Evolutionary conservation across 768 basidiomycete genomes (phyloP), one percentile per base, ranked within the genome.

Genomic region (Lactarius quietus): DNA sequence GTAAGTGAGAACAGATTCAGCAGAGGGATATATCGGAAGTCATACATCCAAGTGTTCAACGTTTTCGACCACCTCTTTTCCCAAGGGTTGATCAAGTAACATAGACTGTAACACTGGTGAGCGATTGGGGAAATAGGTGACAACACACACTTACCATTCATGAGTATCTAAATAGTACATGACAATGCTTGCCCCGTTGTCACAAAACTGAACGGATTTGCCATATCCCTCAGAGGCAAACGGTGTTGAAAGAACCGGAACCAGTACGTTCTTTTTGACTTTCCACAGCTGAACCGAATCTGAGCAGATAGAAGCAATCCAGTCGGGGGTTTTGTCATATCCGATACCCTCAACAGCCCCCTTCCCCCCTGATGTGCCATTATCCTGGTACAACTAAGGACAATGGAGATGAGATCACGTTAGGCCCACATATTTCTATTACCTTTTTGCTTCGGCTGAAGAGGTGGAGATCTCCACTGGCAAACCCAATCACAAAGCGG

Each of bases 71-170:
- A 59, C 29, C 43, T 43, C 58, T 35, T 59, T 31, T 48, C 43
- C 59, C 59, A 60, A 33, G 59, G 58, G 6, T 59, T 43, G 20
- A 59, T 59, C 12, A 31, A 59, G 23, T 59, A 59, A n/a, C 57
- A 59, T 23, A 59, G 6, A 17, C 58, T 59, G n/a, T 12, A 36
- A 26, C 33, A 3, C 15, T 60, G n/a, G n/a, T 48, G 14, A 51
- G 43, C 20, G 2, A 10, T n/a, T 14, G 8, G 14, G 43, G 14
- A 36, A 35, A 18, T 29, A 29, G 35, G 38, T 39, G 38, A 39
- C 15, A 6, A 39, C 38, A 17, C 38, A 14, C 15, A 39, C 38
- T 14, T 39, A 39, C 38, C 38, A 39, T 17, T 39, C 17, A 17
- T 39, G 38, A 9, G 29, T 14, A 14, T 62, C n/a, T 17, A 60